phyloP scores from a whole-genome alignment of 2,329 filamentous ascomycete genomes.

The Moelleriella libera region DNA sequence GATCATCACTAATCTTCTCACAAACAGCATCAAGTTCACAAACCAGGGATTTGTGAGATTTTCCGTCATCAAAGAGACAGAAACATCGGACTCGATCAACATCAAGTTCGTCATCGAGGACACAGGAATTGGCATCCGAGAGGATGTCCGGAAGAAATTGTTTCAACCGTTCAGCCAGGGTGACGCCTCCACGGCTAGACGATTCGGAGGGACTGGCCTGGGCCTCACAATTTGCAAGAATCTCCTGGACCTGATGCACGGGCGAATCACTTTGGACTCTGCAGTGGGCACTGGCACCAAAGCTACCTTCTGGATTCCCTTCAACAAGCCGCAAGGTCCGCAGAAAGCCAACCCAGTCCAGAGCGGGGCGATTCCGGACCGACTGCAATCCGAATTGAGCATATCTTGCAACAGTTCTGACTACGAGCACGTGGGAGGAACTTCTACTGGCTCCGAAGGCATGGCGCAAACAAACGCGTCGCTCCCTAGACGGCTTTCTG shows the following conservation, averaged over 20 bases:
- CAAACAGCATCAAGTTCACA: slow-evolving; percentile 66
- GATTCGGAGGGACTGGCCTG: slow-evolving; percentile 67
- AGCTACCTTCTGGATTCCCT: slow-evolving; percentile 65
- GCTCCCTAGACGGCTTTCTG: slow-evolving; percentile 17
- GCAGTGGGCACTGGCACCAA: slow-evolving; percentile 53
- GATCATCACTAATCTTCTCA: slow-evolving; percentile 67
- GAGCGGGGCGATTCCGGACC: slow-evolving; percentile 50
- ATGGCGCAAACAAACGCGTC: slow-evolving; percentile 4
- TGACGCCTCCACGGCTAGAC: slow-evolving; percentile 62
- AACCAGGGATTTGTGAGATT: slow-evolving; percentile 55
- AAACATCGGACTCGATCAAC: slow-evolving; percentile 49
- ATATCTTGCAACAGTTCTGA: slow-evolving; percentile 57
- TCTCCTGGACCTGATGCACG: slow-evolving; percentile 65
- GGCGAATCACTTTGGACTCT: slow-evolving; percentile 57
- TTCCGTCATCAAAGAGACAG: slow-evolving; percentile 46
- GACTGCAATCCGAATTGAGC: slow-evolving; percentile 48
- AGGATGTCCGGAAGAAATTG: slow-evolving; percentile 56
- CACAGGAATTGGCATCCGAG: slow-evolving; percentile 69
- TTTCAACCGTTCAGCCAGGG: slow-evolving; percentile 77
- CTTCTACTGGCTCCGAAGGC: slow-evolving; percentile 19
- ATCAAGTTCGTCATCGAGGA: slow-evolving; percentile 64
- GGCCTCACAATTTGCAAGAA: slow-evolving; percentile 74
- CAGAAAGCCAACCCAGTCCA: slow-evolving; percentile 38
- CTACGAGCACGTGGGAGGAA: slow-evolving; percentile 32
- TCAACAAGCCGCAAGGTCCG: slow-evolving; percentile 50